Conservation (phyloP, 1,284 basidiomycete genomes). For the Gomphus bonarii region DNA sequence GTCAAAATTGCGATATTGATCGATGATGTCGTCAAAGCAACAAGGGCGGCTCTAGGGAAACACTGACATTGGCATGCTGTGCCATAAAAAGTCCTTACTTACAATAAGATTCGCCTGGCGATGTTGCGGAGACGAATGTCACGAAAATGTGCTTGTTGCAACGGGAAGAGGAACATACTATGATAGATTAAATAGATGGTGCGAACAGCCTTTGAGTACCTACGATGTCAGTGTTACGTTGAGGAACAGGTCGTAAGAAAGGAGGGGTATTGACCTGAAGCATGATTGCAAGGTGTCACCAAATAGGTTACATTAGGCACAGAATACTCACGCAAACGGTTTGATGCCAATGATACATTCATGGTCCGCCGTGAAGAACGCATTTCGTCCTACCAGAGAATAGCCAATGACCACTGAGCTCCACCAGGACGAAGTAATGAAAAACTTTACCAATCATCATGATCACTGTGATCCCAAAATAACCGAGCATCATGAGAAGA, state of each 20-base stretch:
- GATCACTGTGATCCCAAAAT: background rate
- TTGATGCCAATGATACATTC: conserved; percentile 36
- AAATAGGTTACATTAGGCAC: background rate
- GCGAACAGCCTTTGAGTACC: background rate
- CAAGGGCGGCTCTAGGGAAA: conserved; percentile 28
- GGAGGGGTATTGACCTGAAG: conserved; percentile 27
- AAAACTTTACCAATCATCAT: conserved; percentile 7
- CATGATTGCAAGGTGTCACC: background rate
- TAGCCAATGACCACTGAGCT: background rate
- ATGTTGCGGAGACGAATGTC: conserved; percentile 27
- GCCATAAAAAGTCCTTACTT: conserved; percentile 11
- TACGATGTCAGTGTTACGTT: conserved; percentile 19
- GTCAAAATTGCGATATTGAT: conserved; percentile 42
- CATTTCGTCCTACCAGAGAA: conserved; percentile 23
- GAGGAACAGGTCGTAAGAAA: conserved; percentile 32
- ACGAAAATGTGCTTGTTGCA: conserved; percentile 26
- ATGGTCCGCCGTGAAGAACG: conserved; percentile 24
- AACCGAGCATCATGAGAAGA: conserved; percentile 10
- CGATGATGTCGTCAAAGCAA: conserved; percentile 33
- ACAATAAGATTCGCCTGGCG: conserved; percentile 32
- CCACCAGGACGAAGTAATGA: background rate
- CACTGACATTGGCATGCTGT: conserved; percentile 8
- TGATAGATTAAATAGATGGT: conserved; percentile 21
- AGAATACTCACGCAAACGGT: conserved; percentile 19
- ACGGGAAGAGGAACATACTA: conserved; percentile 35